These are phyloP conservation scores for Pseudogymnoascus pannorum DNA, from an alignment of 2,329 filamentous ascomycete species.

Conservation along the genomic window DNA sequence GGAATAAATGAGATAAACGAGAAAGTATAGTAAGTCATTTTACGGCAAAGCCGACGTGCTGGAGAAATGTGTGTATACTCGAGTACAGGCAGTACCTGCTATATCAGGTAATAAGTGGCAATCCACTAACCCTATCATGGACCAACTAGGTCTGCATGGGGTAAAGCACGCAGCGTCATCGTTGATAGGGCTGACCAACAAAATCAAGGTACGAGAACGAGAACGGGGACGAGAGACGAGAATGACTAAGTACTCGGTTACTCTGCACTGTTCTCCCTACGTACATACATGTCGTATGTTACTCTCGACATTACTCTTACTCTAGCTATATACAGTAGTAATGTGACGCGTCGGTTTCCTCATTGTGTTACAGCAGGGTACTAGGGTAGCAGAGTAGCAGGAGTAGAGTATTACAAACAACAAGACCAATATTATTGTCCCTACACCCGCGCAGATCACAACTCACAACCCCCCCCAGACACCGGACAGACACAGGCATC, in stretches of 20 bases:
- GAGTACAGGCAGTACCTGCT: neutral
- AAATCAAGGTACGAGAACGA: neutral
- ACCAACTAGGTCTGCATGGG: neutral
- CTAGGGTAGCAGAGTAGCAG: too few species aligned
- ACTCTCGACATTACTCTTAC: neutral
- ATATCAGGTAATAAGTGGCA: neutral
- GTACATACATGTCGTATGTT: neutral
- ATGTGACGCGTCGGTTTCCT: constrained; percentile 1
- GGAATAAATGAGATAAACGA: neutral
- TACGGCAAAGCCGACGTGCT: too few species aligned
- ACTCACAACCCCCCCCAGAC: neutral
- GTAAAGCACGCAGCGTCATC: neutral
- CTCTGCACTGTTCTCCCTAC: too few species aligned
- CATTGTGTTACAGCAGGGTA: neutral
- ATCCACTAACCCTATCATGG: neutral
- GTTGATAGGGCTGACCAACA: neutral
- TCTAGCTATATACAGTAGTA: too few species aligned
- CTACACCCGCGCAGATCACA: neutral
- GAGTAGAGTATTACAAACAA: too few species aligned
- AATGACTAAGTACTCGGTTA: too few species aligned
- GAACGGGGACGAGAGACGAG: neutral
- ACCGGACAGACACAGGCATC: too few species aligned
- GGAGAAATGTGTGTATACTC: too few species aligned
- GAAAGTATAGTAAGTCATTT: neutral
- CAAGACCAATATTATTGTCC: constrained; percentile 1